Conservation (phyloP, 2,329 filamentous ascomycete genomes). For the Fragosphaeria purpurea region DNA sequence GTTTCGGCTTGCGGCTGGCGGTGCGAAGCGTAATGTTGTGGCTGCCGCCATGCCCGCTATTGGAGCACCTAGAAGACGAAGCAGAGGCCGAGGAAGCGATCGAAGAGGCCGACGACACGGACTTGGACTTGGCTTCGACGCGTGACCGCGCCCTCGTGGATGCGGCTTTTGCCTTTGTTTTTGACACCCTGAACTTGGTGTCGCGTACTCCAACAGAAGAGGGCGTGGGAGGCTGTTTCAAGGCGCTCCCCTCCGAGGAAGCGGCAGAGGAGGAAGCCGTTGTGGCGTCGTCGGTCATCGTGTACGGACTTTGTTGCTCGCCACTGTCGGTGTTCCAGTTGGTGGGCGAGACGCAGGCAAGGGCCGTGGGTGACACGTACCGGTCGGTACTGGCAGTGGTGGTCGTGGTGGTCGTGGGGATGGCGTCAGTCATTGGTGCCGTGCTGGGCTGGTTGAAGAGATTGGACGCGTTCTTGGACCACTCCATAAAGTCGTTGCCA, state of each 20-base stretch:
- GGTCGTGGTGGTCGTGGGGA: no score
- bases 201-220: no score
- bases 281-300: neutral
- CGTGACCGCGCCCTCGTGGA: neutral
- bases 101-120: slow-evolving; percentile 6
- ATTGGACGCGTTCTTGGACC: slow-evolving; percentile 1
- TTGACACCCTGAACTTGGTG: neutral
- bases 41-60: slow-evolving; percentile 11
- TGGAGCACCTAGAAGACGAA: neutral
- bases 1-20: slow-evolving; percentile 11
- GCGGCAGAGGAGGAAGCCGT: neutral
- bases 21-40: slow-evolving; percentile 13
- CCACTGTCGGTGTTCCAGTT: no score
- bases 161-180: neutral
- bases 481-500: slow-evolving; percentile 3
- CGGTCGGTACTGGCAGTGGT: no score
- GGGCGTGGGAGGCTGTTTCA: no score
- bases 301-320: no score
- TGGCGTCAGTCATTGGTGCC: neutral
- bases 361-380: no score
- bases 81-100: neutral
- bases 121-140: slow-evolving; percentile 1
- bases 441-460: slow-evolving; percentile 1
- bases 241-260: neutral
- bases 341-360: no score